Conservation (phyloP, 2,329 filamentous ascomycete species). For the Hymenotorrendiella dingleyae region DNA sequence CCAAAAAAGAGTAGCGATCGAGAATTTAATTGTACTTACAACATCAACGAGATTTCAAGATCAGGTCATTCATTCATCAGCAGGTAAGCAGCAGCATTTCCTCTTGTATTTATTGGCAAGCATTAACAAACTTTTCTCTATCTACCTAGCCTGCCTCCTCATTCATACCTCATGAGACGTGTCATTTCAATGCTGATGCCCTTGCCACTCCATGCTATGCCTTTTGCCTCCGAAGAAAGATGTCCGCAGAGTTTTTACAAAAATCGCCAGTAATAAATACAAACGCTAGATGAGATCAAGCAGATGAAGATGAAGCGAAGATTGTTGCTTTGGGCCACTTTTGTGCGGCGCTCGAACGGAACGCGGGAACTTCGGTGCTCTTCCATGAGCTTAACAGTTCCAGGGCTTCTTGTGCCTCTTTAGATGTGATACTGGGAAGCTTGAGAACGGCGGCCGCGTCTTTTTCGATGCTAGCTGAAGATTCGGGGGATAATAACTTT, state of each 20-base stretch:
- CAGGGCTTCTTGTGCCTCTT: slow-evolving; percentile 51
- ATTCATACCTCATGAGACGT: neutral
- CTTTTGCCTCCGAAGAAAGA: neutral
- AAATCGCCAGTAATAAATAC: slow-evolving; percentile 3
- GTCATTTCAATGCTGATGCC: neutral
- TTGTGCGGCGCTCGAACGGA: slow-evolving; percentile 41
- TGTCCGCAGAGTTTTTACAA: neutral
- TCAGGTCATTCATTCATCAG: too few species aligned
- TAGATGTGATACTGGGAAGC: slow-evolving; percentile 42
- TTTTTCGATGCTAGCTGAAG: slow-evolving; percentile 52
- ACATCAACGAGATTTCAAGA: too few species aligned
- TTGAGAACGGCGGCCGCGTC: slow-evolving; percentile 56
- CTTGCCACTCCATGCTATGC: too few species aligned
- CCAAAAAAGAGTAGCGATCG: too few species aligned
- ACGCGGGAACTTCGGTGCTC: slow-evolving; percentile 42
- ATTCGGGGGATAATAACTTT: slow-evolving; percentile 50
- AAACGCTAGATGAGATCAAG: neutral
- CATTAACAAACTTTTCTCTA: slow-evolving; percentile 2
- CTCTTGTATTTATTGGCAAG: too few species aligned
- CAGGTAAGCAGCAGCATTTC: too few species aligned
- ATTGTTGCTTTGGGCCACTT: slow-evolving; percentile 36
- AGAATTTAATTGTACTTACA: too few species aligned
- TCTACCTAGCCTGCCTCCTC: too few species aligned
- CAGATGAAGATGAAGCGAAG: slow-evolving; percentile 13
- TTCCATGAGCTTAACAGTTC: slow-evolving; percentile 44